Evolutionary conservation across 129 eudicot genomes (phyloP).

Genomic region (Scalesia atractyloides): DNA sequence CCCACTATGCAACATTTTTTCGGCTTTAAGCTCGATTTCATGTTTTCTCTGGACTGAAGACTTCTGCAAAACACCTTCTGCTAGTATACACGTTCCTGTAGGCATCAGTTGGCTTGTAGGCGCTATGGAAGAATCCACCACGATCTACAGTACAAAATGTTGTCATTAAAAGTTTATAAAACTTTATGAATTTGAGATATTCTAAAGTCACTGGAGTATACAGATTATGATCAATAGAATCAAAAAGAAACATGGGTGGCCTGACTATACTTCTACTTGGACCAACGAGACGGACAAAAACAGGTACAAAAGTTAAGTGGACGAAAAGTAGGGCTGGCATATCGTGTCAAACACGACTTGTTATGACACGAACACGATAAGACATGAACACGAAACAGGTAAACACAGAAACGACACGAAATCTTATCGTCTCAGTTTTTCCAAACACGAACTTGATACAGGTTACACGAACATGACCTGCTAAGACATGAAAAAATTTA

Average conservation of each 20-base stretch:
- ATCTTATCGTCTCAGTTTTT: no score
- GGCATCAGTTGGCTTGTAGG: constrained; percentile 66
- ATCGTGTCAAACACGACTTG: no score
- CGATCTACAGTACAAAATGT: constrained; percentile 39
- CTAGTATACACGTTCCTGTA: constrained; percentile 74
- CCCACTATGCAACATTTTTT: constrained; percentile 70
- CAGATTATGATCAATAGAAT: background rate
- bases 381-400: no score
- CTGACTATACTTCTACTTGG: background rate
- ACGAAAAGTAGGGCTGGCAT: no score
- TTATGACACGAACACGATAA: no score
- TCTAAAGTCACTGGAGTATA: background rate
- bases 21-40: constrained; percentile 69
- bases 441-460: no score
- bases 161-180: background rate
- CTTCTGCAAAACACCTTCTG: constrained; percentile 76
- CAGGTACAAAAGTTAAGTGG: no score
- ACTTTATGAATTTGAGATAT: background rate
- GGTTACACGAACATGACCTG: no score
- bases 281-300: no score
- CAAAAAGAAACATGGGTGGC: background rate
- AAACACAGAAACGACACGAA: no score
- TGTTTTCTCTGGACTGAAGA: constrained; percentile 57
- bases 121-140: constrained; percentile 73
- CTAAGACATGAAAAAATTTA: no score